These are phyloP conservation scores for Babesia sp. DNA, from an alignment of 169 alveolate genomes.

Conservation along the genomic window DNA sequence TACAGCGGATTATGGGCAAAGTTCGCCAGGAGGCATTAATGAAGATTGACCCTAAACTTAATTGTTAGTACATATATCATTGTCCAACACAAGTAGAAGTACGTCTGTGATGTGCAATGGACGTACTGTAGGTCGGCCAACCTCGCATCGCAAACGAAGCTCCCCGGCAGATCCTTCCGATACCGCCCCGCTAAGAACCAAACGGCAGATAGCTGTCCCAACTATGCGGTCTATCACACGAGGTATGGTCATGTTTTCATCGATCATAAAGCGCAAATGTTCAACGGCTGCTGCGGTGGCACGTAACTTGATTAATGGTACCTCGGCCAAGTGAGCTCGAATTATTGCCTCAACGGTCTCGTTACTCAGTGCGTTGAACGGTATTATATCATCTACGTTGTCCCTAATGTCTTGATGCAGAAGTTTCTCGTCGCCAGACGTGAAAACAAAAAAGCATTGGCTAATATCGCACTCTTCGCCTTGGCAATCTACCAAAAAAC, in stretches of 20 bases:
- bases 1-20: slow-evolving; percentile 67
- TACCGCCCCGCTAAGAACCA: slow-evolving; percentile 6
- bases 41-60: neutral
- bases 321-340: neutral
- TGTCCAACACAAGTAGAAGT: neutral
- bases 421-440: neutral
- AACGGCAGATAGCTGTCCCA: neutral
- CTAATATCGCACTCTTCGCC: slow-evolving; percentile 15
- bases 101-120: neutral
- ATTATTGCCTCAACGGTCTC: neutral
- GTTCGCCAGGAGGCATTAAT: slow-evolving; percentile 45
- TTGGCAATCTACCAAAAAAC: slow-evolving; percentile 10
- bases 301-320: slow-evolving; percentile 5
- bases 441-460: slow-evolving; percentile 9
- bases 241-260: neutral
- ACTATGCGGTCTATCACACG: neutral
- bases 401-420: neutral
- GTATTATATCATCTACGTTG: slow-evolving; percentile 5
- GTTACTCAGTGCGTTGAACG: neutral
- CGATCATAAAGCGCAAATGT: neutral
- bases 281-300: slow-evolving; percentile 20
- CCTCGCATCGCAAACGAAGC: neutral
- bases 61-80: neutral
- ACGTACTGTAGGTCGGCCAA: no score
- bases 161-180: neutral